phyloP scores from a whole-genome alignment of 2,329 filamentous ascomycete genomes.

The Sphaerulina populicola region DNA sequence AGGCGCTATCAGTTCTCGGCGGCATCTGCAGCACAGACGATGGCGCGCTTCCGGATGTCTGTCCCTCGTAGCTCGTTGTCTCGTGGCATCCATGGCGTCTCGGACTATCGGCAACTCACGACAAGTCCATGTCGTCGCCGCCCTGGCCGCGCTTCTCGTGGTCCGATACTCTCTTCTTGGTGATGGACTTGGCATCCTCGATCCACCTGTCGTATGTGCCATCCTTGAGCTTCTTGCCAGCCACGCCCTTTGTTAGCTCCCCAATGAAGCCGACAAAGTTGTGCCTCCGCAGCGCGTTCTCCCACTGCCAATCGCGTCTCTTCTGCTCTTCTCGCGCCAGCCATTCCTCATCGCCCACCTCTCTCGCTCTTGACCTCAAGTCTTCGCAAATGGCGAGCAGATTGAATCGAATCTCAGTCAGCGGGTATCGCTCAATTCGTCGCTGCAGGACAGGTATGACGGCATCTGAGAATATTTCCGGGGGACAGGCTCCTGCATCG shows the following conservation, averaged over 20 bases:
- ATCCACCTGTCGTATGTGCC: slow-evolving; percentile 66
- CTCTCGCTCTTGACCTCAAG: slow-evolving; percentile 63
- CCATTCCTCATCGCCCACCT: slow-evolving; percentile 73
- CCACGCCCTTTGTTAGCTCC: slow-evolving; percentile 80
- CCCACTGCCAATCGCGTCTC: slow-evolving; percentile 80
- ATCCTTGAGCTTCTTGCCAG: slow-evolving; percentile 61
- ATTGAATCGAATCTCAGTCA: slow-evolving; percentile 89
- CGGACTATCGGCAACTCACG: slow-evolving; percentile 9
- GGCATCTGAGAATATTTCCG: slow-evolving; percentile 64
- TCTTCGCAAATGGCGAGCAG: slow-evolving; percentile 87
- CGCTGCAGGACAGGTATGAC: slow-evolving; percentile 82
- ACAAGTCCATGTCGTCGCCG: slow-evolving; percentile 36
- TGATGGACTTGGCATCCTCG: slow-evolving; percentile 55
- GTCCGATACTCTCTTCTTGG: slow-evolving; percentile 43
- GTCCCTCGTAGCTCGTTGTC: too few species aligned
- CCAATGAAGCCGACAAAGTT: slow-evolving; percentile 96
- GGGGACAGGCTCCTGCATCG: slow-evolving; percentile 54
- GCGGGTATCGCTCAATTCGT: slow-evolving; percentile 75
- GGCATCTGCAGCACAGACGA: too few species aligned
- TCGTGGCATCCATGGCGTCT: too few species aligned
- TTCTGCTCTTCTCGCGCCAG: slow-evolving; percentile 74
- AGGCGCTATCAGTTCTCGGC: too few species aligned
- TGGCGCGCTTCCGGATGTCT: too few species aligned
- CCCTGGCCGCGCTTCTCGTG: slow-evolving; percentile 35
- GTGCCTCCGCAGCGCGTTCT: slow-evolving; percentile 83